Evolutionary conservation across 2,329 filamentous ascomycete genomes (phyloP), one percentile per base, ranked within the genome.

Genomic region (Iodosphaeria phyllophila): DNA sequence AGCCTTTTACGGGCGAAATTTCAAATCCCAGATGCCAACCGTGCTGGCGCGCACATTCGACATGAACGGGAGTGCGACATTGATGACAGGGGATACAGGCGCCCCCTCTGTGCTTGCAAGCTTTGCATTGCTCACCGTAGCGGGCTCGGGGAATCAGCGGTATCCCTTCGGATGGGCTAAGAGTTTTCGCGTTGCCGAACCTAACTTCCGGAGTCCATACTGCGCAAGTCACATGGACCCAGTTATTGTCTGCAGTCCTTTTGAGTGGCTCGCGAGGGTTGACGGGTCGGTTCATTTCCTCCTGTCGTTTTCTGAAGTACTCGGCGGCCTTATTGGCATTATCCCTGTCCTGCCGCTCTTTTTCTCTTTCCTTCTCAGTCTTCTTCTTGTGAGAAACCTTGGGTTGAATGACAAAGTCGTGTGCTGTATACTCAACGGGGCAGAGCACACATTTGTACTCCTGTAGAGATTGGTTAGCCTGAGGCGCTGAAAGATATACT

Each of bases 221-320:
- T 2, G 89, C 84, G 43, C 89, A 98, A 18, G 76, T 74, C 15
- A 95, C 82, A 45, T 98, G 89, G 10, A 93, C 80, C 89, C 89
- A 98, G 42, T 95, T 95, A 52, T 95, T 95, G 44, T 91, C 83
- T 4, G 77, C 79, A 0, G 89, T 98, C 24, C 80, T 71, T 52
- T 98, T 98, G 33, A 98, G 57, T 4, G 89, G 76, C 45, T 95
- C 89, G 23, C 89, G 70, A 14, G 89, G 89, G 34, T 80, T 68
- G 18, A 75, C 51, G 1, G 89, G 86, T 23, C 84, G 76, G 36
- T 83, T 82, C 39, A 75, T 69, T 31, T 86, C 76, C 42, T 80
- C 69, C 49, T 98, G 86, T 41, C 70, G 74, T 44, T 76, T 76
- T 20, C 70, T 69, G 47, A 92, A 92, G 28, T 73, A 73, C n/a